phyloP scores from a whole-genome alignment of 768 basidiomycete genomes.

The Exidia glandulosa region DNA sequence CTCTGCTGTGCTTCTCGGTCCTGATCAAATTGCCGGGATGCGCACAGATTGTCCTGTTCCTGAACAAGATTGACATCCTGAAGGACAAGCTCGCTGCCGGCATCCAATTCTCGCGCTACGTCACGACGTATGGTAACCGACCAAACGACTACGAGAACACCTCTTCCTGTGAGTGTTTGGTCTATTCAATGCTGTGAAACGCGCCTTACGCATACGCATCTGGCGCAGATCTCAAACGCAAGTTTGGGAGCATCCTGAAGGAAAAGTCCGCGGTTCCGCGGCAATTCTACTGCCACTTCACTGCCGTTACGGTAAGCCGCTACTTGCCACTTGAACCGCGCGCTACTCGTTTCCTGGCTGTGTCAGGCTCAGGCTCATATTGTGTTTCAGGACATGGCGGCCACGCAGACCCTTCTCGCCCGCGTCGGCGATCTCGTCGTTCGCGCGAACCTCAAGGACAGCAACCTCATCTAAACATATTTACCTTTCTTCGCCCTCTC shows the following conservation, averaged over 20 bases:
- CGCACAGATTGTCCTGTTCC: constrained; percentile 45
- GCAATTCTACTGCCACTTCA: constrained; percentile 52
- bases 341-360: background rate
- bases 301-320: constrained; percentile 51
- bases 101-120: constrained; percentile 43
- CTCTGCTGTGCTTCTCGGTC: background rate
- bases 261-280: constrained; percentile 45
- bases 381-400: background rate
- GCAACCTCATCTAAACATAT: background rate
- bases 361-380: background rate
- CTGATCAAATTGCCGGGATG: constrained; percentile 19
- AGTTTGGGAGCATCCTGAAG: constrained; percentile 57
- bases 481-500: background rate
- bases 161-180: constrained; percentile 44
- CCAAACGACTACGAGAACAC: constrained; percentile 49
- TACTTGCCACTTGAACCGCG: constrained; percentile 2
- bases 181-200: constrained; percentile 6
- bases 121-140: constrained; percentile 48
- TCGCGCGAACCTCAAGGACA: background rate
- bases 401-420: background rate
- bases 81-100: constrained; percentile 55
- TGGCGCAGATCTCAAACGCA: constrained; percentile 50
- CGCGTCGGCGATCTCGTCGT: background rate
- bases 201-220: background rate
- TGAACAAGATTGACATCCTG: constrained; percentile 70